Percentiles rank a stretch among this genome's conserved stretches.
Conservation (phyloP, 1,139 yeast species). For the Suhomyces chickasaworum region DNA sequence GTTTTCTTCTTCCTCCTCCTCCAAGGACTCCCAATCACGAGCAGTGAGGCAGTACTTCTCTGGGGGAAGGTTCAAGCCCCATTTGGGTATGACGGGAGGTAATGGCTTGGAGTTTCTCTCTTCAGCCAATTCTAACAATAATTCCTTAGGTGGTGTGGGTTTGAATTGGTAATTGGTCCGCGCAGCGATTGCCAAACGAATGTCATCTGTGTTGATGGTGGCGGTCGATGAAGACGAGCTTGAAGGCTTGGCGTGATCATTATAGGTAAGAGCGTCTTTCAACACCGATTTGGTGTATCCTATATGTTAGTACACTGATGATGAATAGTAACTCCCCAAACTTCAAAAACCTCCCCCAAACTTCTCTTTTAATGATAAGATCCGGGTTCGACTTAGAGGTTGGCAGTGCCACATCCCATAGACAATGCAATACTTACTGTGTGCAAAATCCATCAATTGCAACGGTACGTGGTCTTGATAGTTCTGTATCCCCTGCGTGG, state of each 20-base stretch:
- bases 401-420: no score
- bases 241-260: constrained; percentile 68
- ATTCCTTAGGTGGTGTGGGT: constrained; percentile 93
- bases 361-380: no score
- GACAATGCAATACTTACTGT: constrained; percentile 37
- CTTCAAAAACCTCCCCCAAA: no score
- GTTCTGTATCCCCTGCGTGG: constrained; percentile 88
- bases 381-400: no score
- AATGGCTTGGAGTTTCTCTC: constrained; percentile 87
- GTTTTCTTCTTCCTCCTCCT: constrained; percentile 32
- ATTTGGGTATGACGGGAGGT: constrained; percentile 89
- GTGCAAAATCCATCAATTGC: constrained; percentile 95
- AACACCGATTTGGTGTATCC: constrained; percentile 84
- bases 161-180: constrained; percentile 92
- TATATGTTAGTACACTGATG: constrained; percentile 23
- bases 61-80: constrained; percentile 95
- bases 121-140: constrained; percentile 84
- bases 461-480: constrained; percentile 95
- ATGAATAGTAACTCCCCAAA: not conserved
- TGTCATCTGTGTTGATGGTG: constrained; percentile 80
- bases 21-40: constrained; percentile 62
- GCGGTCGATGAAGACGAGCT: constrained; percentile 42
- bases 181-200: constrained; percentile 90
- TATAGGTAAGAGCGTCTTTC: constrained; percentile 85
- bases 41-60: constrained; percentile 95